These are phyloP conservation scores for Telfairia occidentalis DNA, from an alignment of 331 rosid genomes.

Conservation along the genomic window DNA sequence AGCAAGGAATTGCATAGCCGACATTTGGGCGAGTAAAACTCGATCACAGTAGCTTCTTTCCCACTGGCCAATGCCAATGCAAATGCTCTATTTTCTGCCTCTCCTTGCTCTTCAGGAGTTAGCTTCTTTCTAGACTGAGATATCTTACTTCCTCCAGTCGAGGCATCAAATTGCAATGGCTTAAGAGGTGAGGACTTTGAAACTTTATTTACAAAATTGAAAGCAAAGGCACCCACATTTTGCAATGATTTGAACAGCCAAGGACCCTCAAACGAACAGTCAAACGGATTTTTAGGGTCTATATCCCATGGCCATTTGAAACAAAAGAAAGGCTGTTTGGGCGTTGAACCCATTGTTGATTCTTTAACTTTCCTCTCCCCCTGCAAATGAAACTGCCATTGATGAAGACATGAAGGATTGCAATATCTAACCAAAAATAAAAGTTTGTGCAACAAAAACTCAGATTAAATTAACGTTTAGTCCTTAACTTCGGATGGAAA, in stretches of 20 bases:
- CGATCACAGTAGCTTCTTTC: slow-evolving; percentile 66
- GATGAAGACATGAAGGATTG: not conserved
- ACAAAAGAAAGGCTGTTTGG: slow-evolving; percentile 40
- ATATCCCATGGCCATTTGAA: slow-evolving; percentile 78
- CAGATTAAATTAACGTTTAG: not conserved
- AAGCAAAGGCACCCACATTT: slow-evolving; percentile 43
- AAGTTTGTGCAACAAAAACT: not conserved
- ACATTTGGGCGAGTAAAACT: slow-evolving; percentile 86
- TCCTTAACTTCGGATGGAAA: not conserved
- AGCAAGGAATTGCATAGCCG: slow-evolving; percentile 64
- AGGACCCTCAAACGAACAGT: slow-evolving; percentile 57
- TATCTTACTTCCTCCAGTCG: slow-evolving; percentile 15
- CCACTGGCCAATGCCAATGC: slow-evolving; percentile 63
- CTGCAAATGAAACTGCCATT: slow-evolving; percentile 6
- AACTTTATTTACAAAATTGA: slow-evolving; percentile 31
- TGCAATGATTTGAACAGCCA: slow-evolving; percentile 72
- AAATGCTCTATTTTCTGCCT: slow-evolving; percentile 74
- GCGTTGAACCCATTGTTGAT: slow-evolving; percentile 26
- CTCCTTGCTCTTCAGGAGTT: slow-evolving; percentile 41
- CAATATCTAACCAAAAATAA: not conserved
- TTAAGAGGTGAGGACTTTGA: slow-evolving; percentile 29
- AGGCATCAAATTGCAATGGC: slow-evolving; percentile 22
- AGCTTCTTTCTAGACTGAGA: slow-evolving; percentile 15
- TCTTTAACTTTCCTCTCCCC: not conserved
- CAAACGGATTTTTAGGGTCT: slow-evolving; percentile 19